These are phyloP conservation scores for Syzygium grande DNA, from an alignment of 345 rosid genomes.

Conservation along the genomic window DNA sequence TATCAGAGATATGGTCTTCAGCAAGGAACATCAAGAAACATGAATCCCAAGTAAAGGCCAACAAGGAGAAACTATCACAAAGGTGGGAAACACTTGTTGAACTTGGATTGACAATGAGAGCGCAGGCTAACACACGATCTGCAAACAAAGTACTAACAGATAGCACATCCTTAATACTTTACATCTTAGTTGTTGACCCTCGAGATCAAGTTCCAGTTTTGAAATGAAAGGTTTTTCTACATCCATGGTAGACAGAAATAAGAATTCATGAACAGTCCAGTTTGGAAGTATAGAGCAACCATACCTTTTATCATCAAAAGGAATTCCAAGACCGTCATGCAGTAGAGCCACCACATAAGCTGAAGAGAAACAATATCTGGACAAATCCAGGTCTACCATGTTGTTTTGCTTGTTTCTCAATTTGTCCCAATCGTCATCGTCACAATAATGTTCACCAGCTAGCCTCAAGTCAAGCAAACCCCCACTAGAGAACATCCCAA, in stretches of 20 bases:
- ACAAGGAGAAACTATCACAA: neutral
- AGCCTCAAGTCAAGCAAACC: constrained; percentile 30
- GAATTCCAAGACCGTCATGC: constrained; percentile 35
- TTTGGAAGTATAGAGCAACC: neutral
- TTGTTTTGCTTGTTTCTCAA: constrained; percentile 13
- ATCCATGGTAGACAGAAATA: neutral
- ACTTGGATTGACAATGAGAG: neutral
- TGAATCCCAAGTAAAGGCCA: neutral
- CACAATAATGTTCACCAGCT: constrained; percentile 30
- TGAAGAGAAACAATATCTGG: constrained; percentile 42
- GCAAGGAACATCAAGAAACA: neutral
- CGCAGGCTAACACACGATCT: neutral
- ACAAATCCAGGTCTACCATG: constrained; percentile 26
- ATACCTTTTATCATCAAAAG: constrained; percentile 28
- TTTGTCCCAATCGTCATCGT: constrained; percentile 19
- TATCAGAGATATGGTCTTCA: neutral
- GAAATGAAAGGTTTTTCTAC: neutral
- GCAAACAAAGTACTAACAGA: neutral
- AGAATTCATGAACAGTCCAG: neutral
- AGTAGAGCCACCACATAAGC: constrained; percentile 28
- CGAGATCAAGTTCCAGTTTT: neutral
- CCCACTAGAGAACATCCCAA: constrained; percentile 27
- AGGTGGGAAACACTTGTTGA: neutral
- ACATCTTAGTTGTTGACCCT: neutral
- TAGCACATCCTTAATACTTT: neutral